Base-by-base conservation (phyloP, 768 basidiomycete genomes). In the Boletus patriciae region DNA sequence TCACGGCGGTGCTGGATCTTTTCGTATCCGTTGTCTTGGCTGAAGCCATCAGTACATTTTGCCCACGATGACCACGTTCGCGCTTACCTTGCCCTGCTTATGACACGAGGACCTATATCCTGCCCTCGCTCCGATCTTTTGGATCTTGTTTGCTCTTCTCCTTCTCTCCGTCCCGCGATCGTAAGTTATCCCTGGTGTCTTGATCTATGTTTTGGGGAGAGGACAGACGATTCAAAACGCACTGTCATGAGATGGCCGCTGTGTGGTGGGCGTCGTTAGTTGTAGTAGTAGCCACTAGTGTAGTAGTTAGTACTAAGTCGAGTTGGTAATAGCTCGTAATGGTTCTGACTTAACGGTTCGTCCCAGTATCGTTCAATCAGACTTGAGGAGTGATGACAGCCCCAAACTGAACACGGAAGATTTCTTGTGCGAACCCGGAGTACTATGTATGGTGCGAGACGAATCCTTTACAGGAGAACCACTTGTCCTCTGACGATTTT, bases 171-270 rank as follows among this genome's bases (percentile, higher is more conserved):
- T 76, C 78, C 52, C 69, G 78, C 50, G 76, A 73, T 16, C 74
- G 64, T 31, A 76, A 68, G 47, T 74, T 76, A 63, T 89, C 87
- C 65, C 82, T 87, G 11, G 80, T 77, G 65, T 83, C 86, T 50
- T 25, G 25, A 25, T 25, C 25, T 2, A 25, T 25, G 4, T 25
- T 47, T 41, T 16, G 45, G 54, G 58, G 25, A 29, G 45, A 25
- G 16, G 36, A 31, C 19, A 38, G 46, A 50, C 27, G 34, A 50
- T 50, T 37, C 31, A 51, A 36, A 40, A 81, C 90, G 63, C 66
- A 96, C 95, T 38, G 95, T 96, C 87, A 98, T 91, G 52, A 99
- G 81, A 71, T 98, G 88, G 0, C 90, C 89, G 46, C 92, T 89
- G 71, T 98, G 94, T 15, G 15, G 87, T 80, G 51, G 98, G 77